phyloP scores from a whole-genome alignment of 306 rosid species.

The Lotus japonicus region DNA sequence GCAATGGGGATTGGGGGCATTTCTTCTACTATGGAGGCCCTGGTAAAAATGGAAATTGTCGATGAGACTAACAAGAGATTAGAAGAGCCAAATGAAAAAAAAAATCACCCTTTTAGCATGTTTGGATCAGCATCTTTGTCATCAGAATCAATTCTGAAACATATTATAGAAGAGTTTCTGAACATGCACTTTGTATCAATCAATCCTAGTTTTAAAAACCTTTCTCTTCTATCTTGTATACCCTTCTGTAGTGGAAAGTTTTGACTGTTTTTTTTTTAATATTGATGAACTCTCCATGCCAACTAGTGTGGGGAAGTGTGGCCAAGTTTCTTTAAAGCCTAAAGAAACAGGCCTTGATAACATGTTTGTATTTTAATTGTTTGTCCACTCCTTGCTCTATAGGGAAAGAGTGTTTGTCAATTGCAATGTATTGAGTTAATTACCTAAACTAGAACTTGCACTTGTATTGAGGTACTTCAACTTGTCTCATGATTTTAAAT shows the following conservation, averaged over 20 bases:
- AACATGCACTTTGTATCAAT: conserved; percentile 36
- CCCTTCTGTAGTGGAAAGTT: conserved; percentile 73
- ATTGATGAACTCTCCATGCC: conserved; percentile 56
- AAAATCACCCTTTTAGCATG: neutral
- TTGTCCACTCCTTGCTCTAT: conserved; percentile 41
- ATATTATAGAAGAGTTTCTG: no score
- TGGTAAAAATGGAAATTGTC: conserved; percentile 79
- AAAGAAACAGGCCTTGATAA: conserved; percentile 53
- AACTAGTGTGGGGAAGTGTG: conserved; percentile 54
- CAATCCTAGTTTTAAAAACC: conserved; percentile 33
- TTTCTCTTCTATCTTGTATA: conserved; percentile 28
- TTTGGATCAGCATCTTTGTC: no score
- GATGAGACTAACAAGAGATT: conserved; percentile 24
- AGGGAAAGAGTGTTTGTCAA: conserved; percentile 53
- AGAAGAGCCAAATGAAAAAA: neutral
- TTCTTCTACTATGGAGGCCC: conserved; percentile 99
- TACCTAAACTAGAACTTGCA: neutral
- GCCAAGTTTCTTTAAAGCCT: conserved; percentile 68
- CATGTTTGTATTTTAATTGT: conserved; percentile 54
- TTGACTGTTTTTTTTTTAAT: conserved; percentile 45
- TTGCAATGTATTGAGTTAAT: conserved; percentile 31
- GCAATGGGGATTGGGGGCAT: conserved; percentile 96
- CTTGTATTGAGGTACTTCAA: neutral
- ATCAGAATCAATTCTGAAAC: no score
- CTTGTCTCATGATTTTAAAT: neutral